Base-by-base conservation (phyloP, 805 yeast species). In the Zygotorulaspora danielsina region DNA sequence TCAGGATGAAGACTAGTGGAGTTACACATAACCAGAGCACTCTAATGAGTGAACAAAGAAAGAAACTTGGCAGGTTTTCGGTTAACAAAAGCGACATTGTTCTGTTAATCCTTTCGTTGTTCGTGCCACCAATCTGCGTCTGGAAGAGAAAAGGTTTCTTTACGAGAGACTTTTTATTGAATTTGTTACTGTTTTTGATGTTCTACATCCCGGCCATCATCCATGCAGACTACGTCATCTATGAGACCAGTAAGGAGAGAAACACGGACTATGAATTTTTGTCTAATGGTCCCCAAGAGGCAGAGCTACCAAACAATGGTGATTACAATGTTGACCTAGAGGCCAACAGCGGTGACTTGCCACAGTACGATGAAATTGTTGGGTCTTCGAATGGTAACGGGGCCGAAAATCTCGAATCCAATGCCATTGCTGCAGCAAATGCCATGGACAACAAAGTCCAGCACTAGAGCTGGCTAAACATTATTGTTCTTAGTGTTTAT, bases 171-270 rank as follows among this genome's bases (percentile, higher is more conserved):
- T 38, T 48, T 13, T 41, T 54, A 29, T 33, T 56, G 16, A 54
- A 48, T 34, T 1, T 53, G 13, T 27, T 54, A 11, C 36, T 56
- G 11, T 49, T 46, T 24, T 12, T 50, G 1, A 21, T 53, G 8
- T 40, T 54, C 16, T 53, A 47, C 36, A 48, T 56, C 45, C 59
- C 59, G 15, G 61, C 58, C 11, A 45, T 45, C 8, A 42, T 55
- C 19, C 61, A 56, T 34, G 53, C 57, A 6, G 41, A 46, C 10
- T 56, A 54, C 26, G 52, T 56, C 16, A 38, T 56, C 20, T 46
- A 53, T 26, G 54, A 46, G 41, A 50, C 61, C 5, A 53, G 58
- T 36, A 37, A 37, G 12, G 57, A 53, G 34, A 46, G 56, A 17
- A 32, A 42, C 13, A 26, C 29, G 10, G 47, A 40, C 22, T 42